Conservation (phyloP, 2,329 filamentous ascomycete species). For the Penicillium sp. region DNA sequence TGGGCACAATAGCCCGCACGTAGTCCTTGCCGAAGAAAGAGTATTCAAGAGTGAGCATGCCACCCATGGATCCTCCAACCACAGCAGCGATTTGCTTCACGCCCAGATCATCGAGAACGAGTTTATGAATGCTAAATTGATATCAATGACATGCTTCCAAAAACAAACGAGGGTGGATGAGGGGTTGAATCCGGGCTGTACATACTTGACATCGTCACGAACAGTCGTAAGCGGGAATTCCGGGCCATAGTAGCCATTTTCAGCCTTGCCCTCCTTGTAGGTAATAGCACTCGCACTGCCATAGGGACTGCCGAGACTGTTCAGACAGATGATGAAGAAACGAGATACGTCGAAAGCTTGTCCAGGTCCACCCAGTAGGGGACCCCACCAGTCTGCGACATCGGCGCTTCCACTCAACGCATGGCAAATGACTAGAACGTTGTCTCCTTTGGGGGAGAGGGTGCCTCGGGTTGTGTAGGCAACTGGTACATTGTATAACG, state of each 20-base stretch:
- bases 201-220: constrained; percentile 90
- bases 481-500: constrained; percentile 72
- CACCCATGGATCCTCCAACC: constrained; percentile 63
- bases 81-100: constrained; percentile 59
- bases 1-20: constrained; percentile 58
- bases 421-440: constrained; percentile 66
- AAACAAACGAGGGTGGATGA: background rate
- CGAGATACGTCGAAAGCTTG: constrained; percentile 58
- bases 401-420: constrained; percentile 60
- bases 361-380: constrained; percentile 56
- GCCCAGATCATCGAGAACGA: constrained; percentile 59
- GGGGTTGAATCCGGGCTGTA: too few relatives aligned
- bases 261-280: constrained; percentile 76
- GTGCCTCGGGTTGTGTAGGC: constrained; percentile 67
- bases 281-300: constrained; percentile 66
- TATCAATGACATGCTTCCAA: constrained; percentile 3
- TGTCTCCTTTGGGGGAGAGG: constrained; percentile 61
- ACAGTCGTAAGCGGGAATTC: constrained; percentile 97
- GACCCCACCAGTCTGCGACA: constrained; percentile 62
- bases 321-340: constrained; percentile 59
- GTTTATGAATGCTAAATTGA: constrained; percentile 54
- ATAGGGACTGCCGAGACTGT: constrained; percentile 60
- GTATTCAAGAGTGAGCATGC: constrained; percentile 62
- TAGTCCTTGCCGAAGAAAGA: constrained; percentile 72
- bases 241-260: constrained; percentile 81